Conservation (phyloP, 345 rosid genomes). For the Syzygium jambos region DNA sequence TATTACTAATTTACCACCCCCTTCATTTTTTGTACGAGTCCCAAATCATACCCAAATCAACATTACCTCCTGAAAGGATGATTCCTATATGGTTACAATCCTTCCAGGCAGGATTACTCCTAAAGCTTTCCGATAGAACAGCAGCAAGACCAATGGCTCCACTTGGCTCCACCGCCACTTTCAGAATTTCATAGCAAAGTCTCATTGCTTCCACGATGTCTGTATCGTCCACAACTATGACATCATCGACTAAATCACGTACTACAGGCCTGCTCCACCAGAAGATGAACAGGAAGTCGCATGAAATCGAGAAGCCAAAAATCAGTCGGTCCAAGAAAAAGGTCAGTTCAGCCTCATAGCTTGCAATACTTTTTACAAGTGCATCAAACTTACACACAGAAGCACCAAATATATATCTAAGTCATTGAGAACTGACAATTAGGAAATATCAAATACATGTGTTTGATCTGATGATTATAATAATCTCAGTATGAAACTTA, state of each 20-base stretch:
- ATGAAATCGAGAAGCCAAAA: neutral
- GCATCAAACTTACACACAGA: neutral
- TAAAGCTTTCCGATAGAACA: constrained; percentile 54
- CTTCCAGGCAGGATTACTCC: constrained; percentile 41
- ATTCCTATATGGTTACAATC: constrained; percentile 56
- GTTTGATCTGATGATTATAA: neutral
- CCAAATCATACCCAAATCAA: constrained; percentile 73
- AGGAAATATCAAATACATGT: neutral
- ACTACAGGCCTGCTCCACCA: constrained; percentile 59
- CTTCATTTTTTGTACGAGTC: constrained; percentile 29
- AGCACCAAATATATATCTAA: neutral
- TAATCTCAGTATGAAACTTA: constrained; percentile 11
- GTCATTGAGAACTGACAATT: neutral
- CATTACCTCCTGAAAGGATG: constrained; percentile 75
- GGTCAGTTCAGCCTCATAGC: neutral
- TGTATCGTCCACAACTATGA: constrained; percentile 53
- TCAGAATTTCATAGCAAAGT: constrained; percentile 77
- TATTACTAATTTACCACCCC: neutral
- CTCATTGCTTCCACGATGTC: constrained; percentile 79
- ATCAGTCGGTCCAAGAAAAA: neutral
- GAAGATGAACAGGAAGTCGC: neutral
- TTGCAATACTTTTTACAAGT: neutral
- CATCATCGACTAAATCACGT: constrained; percentile 66
- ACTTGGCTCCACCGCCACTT: constrained; percentile 84
- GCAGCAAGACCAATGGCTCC: constrained; percentile 97